These are phyloP conservation scores for Candida broadrunensis DNA, from an alignment of 805 yeast genomes.

Conservation along the genomic window DNA sequence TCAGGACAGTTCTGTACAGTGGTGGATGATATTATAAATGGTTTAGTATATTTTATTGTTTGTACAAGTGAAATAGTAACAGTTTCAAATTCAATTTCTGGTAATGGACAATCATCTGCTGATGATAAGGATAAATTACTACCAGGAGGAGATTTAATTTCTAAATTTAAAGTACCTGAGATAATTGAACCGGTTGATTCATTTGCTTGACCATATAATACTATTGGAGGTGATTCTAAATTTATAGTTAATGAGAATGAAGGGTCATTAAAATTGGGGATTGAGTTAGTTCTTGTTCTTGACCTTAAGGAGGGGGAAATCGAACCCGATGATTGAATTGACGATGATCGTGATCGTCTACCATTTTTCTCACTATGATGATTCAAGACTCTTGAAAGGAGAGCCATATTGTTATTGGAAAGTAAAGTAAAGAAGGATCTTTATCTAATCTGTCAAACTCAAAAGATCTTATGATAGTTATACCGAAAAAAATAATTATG, in stretches of 20 bases:
- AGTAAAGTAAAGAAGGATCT: no score
- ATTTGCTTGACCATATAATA: slow-evolving; percentile 72
- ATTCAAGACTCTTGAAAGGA: slow-evolving; percentile 14
- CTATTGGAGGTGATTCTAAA: slow-evolving; percentile 89
- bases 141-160: slow-evolving; percentile 9
- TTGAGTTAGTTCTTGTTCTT: background rate
- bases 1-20: slow-evolving; percentile 51
- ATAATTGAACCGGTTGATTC: slow-evolving; percentile 85
- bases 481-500: no score
- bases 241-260: slow-evolving; percentile 45
- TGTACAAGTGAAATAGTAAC: slow-evolving; percentile 74
- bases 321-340: slow-evolving; percentile 2
- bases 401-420: slow-evolving; percentile 15
- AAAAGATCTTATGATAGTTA: no score
- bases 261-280: background rate
- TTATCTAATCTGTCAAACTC: no score
- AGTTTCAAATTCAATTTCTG: slow-evolving; percentile 40
- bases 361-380: slow-evolving; percentile 4
- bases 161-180: slow-evolving; percentile 70
- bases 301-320: background rate
- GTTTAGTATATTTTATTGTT: slow-evolving; percentile 60
- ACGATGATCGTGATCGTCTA: slow-evolving; percentile 2
- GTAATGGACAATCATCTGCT: background rate
- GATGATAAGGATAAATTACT: background rate
- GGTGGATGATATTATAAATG: slow-evolving; percentile 53